Conservation (phyloP, 208 protist genomes). For the Trypanosoma grayi region DNA sequence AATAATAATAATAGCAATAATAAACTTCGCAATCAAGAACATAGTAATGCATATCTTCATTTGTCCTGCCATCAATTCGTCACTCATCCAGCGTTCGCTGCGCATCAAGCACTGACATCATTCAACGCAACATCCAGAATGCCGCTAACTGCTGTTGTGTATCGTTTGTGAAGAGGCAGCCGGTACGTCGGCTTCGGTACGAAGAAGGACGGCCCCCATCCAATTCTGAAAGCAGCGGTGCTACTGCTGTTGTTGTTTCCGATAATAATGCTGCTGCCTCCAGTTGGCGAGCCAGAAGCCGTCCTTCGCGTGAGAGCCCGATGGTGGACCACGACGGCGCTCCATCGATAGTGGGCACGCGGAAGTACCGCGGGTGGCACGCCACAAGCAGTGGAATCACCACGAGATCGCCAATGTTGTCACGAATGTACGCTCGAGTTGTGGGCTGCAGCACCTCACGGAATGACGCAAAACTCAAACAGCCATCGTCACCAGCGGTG, state of each 20-base stretch:
- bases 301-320: conserved; percentile 15
- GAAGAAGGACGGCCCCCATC: neutral
- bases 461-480: conserved; percentile 5
- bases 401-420: conserved; percentile 13
- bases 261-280: conserved; percentile 2
- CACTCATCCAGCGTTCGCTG: too few relatives aligned
- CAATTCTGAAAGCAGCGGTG: neutral
- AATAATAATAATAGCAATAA: too few relatives aligned
- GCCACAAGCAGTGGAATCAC: conserved; percentile 21
- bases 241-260: neutral
- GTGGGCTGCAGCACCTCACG: neutral
- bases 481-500: neutral
- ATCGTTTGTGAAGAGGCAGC: conserved; percentile 22
- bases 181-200: conserved; percentile 16
- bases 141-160: conserved; percentile 16
- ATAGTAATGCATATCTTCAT: too few relatives aligned
- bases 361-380: conserved; percentile 12
- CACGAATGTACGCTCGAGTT: conserved; percentile 22
- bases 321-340: conserved; percentile 12
- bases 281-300: neutral
- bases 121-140: conserved; percentile 6
- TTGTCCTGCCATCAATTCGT: too few relatives aligned
- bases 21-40: too few relatives aligned
- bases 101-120: too few relatives aligned
- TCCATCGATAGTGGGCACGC: conserved; percentile 10